Conservation (phyloP, 176 grass and related monocot genomes). For the Hyparrhenia diplandra region DNA sequence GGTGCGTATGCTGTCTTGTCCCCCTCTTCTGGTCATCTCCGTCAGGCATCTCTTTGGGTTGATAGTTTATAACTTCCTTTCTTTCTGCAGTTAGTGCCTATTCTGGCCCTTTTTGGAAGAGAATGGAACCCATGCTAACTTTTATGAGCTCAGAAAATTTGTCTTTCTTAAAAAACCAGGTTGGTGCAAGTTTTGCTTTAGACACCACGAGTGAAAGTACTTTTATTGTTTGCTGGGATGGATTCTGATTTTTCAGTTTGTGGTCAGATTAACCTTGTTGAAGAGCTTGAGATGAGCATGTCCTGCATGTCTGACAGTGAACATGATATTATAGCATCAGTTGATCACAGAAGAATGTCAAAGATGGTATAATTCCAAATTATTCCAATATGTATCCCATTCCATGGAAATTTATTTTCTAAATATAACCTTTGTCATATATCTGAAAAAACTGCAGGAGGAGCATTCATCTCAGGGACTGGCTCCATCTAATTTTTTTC, state of each 20-base stretch:
- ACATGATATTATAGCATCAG: constrained; percentile 38
- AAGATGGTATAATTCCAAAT: constrained; percentile 12
- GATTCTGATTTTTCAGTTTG: constrained; percentile 1
- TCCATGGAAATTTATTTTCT: not conserved
- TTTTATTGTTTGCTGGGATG: constrained; percentile 7
- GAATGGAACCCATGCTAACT: constrained; percentile 80
- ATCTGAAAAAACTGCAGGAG: constrained; percentile 36
- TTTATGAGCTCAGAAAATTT: constrained; percentile 50
- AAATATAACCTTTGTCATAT: not conserved
- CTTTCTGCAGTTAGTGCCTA: constrained; percentile 60
- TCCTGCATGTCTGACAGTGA: constrained; percentile 36
- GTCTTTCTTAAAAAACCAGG: constrained; percentile 74
- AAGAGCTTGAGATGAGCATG: constrained; percentile 74
- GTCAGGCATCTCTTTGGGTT: not conserved
- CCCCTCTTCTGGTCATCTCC: not conserved
- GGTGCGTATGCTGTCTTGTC: constrained; percentile 38
- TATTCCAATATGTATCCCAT: not conserved
- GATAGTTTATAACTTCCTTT: constrained; percentile 19
- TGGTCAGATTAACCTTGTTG: constrained; percentile 68
- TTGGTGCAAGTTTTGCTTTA: constrained; percentile 29
- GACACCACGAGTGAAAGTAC: not conserved
- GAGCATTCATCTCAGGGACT: constrained; percentile 37
- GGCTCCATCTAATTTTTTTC: constrained; percentile 46
- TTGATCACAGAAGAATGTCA: constrained; percentile 6
- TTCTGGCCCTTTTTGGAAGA: constrained; percentile 78